Percentiles rank a stretch among this genome's conserved stretches.
Evolutionary conservation across 2,329 filamentous ascomycete genomes (phyloP).

Genomic region (Aspergillus nomiae): DNA sequence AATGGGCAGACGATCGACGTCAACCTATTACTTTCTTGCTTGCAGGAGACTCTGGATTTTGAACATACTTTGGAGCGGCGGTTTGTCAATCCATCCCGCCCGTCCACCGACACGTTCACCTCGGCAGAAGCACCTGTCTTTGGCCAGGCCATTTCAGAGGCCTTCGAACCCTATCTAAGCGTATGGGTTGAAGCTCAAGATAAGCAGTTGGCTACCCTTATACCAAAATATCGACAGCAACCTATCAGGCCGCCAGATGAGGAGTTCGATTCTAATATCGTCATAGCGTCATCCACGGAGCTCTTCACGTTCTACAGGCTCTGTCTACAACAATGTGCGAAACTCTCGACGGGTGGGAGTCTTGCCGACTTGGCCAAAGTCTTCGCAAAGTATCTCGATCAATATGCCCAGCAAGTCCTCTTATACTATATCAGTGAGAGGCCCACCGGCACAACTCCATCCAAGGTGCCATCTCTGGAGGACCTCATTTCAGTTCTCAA

Average conservation of each 20-base stretch:
- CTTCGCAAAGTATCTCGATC: conserved; percentile 89
- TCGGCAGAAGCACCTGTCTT: conserved; percentile 79
- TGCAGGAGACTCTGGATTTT: conserved; percentile 96
- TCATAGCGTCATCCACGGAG: conserved; percentile 92
- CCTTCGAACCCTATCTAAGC: conserved; percentile 95
- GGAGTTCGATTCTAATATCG: conserved; percentile 86
- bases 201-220: conserved; percentile 77
- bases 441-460: conserved; percentile 56
- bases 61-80: conserved; percentile 86
- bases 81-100: conserved; percentile 70
- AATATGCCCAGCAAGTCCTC: conserved; percentile 91
- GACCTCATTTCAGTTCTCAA: conserved; percentile 87
- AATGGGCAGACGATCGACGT: conserved; percentile 82
- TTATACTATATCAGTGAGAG: conserved; percentile 69
- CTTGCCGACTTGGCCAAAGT: conserved; percentile 82
- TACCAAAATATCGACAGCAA: conserved; percentile 84
- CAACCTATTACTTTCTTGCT: conserved; percentile 80
- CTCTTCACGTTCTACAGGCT: conserved; percentile 96
- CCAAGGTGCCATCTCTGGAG: conserved; percentile 59
- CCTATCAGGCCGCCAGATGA: conserved; percentile 80
- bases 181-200: conserved; percentile 98
- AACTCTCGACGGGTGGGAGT: conserved; percentile 86
- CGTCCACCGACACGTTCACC: conserved; percentile 86
- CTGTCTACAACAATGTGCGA: conserved; percentile 90
- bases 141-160: conserved; percentile 88